Base-by-base conservation (phyloP, 2,329 filamentous ascomycete genomes). In the Stagonosporopsis vannaccii region DNA sequence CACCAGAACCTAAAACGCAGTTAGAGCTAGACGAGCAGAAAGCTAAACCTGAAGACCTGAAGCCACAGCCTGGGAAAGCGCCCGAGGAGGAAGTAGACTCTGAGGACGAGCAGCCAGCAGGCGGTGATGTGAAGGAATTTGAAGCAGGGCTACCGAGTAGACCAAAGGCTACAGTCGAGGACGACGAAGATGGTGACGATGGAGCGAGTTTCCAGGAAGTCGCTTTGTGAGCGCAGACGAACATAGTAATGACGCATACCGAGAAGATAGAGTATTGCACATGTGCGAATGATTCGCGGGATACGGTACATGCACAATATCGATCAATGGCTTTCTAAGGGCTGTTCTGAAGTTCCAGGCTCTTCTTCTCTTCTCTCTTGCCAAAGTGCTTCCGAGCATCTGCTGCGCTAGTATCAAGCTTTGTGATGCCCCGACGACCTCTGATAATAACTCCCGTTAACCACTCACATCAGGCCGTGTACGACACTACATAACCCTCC, bases 141-240 rank as follows among this genome's bases (percentile, higher is more conserved):
- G 72, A 74, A 43, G 68, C 69, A 25, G 66, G 66, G 4, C 49
- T 75, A 33, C 71, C 72, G 4, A 62, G 58, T 25, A 63, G 67
- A 48, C 40, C 41, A n/a, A 72, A 72, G 41, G 61, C 71, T 35
- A 64, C 65, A 6, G 68, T 69, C 0, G 69, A 72, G 36, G 70
- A 72, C 13, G 70, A 73, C 11, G 65, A 67, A 11, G 66, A 69
- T 15, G 55, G 48, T n/a, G 71, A 70, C 17, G 69, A 72, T 23
- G 62, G 67, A 39, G 67, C 60, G 11, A 74, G 70, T 58, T 76
- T 76, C 39, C 71, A 75, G 49, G 72, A 76, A 33, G 67, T 76
- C 30, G 53, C 53, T 17, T 42, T 57, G 50, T 56, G 32, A 47
- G 37, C 25, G 15, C 25, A 12, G n/a, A 26, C 11, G 25, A 8